These are phyloP conservation scores for Fragaria ananassa DNA, from an alignment of 306 rosid genomes.

Conservation along the genomic window DNA sequence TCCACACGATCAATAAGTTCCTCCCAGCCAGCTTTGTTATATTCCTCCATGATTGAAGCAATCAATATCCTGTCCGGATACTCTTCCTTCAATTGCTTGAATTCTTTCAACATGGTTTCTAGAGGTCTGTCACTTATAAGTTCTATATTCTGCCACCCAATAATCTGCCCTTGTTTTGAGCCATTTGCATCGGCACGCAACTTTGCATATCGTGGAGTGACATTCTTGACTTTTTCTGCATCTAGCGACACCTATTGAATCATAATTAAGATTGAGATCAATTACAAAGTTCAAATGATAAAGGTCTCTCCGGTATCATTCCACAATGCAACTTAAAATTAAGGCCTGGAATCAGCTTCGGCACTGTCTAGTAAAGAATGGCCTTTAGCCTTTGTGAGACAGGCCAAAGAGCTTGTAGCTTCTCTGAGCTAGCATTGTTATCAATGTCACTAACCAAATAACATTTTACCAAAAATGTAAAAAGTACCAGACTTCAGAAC, in stretches of 20 bases:
- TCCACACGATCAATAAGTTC: slow-evolving; percentile 91
- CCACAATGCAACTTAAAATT: background rate
- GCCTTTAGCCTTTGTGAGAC: background rate
- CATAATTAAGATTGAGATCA: slow-evolving; percentile 5
- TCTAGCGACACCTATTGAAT: slow-evolving; percentile 79
- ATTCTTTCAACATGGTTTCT: slow-evolving; percentile 85
- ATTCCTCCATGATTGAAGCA: slow-evolving; percentile 98
- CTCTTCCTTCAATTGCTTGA: slow-evolving; percentile 77
- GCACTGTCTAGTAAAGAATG: background rate
- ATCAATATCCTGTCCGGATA: slow-evolving; percentile 89
- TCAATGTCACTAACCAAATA: background rate
- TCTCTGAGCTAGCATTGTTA: background rate
- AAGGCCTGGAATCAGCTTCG: background rate
- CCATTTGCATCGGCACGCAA: slow-evolving; percentile 68
- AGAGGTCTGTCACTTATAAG: slow-evolving; percentile 91
- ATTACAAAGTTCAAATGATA: background rate
- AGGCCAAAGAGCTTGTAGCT: background rate
- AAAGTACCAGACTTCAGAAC: background rate
- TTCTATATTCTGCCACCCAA: slow-evolving; percentile 96
- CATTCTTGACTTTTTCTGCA: slow-evolving; percentile 85
- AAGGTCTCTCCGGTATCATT: background rate
- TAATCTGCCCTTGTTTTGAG: slow-evolving; percentile 73
- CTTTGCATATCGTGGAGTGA: slow-evolving; percentile 93
- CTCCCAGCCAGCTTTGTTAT: slow-evolving; percentile 87
- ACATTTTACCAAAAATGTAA: background rate